Percentiles rank a stretch among this genome's conserved stretches.
Conservation (phyloP, 257 asterid genomes). For the Coffea canephora region DNA sequence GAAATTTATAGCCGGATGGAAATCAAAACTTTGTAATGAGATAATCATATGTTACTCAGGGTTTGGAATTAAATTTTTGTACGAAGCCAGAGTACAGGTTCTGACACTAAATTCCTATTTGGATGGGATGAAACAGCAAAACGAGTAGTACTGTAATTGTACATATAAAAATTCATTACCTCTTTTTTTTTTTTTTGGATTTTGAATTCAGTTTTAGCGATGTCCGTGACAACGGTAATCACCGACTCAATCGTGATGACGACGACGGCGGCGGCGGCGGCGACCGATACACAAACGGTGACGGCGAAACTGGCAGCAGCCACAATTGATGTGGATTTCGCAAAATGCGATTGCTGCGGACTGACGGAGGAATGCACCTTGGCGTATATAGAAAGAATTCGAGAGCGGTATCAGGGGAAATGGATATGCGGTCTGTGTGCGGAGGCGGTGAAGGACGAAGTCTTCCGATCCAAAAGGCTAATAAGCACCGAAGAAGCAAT, state of each 20-base stretch:
- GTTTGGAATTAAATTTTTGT: too few species aligned
- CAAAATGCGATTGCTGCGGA: slow-evolving; percentile 86
- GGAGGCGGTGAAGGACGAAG: slow-evolving; percentile 85
- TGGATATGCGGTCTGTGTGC: slow-evolving; percentile 97
- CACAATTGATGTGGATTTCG: slow-evolving; percentile 55
- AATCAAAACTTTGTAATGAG: too few species aligned
- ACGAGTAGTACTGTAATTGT: too few species aligned
- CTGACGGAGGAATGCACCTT: slow-evolving; percentile 84
- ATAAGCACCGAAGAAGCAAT: slow-evolving; percentile 76
- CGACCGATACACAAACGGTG: slow-evolving; percentile 33
- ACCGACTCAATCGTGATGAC: neutral
- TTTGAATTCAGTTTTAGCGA: slow-evolving; percentile 12
- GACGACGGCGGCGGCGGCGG: neutral
- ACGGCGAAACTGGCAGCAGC: slow-evolving; percentile 11
- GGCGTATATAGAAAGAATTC: slow-evolving; percentile 60
- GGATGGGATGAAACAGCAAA: too few species aligned
- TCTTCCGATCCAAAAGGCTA: slow-evolving; percentile 47
- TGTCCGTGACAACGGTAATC: slow-evolving; percentile 28
- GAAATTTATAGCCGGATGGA: too few species aligned
- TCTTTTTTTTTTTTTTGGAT: neutral
- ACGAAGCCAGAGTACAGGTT: too few species aligned
- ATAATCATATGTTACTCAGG: too few species aligned
- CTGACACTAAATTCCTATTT: too few species aligned
- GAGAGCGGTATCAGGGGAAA: slow-evolving; percentile 72
- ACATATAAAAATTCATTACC: neutral